Base-by-base conservation (phyloP, 129 eudicot genomes). In the Deinandra increscens region DNA sequence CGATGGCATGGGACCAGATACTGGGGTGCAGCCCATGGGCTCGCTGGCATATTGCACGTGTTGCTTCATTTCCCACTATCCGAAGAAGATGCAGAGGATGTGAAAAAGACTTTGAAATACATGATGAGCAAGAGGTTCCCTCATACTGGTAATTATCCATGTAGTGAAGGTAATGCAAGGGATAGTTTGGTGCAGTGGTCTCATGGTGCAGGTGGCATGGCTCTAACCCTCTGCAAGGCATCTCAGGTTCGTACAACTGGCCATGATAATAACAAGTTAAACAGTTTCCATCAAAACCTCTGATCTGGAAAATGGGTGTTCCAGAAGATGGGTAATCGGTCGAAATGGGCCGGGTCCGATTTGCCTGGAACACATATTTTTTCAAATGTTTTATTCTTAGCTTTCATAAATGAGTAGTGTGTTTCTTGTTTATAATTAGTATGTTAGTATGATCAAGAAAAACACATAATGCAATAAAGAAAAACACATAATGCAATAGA, bases 21-120 rank as follows among this genome's bases (percentile, higher is more conserved):
- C 72, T 91, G 85, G 90, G 97, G 97, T 46, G 97, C 97, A 7
- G 88, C 97, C 10, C 87, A 88, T 55, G 97, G 97, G 6, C 97
- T 91, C 11, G 94, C 97, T 9, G 96, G 97, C 50, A 88, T 91
- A 70, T 56, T 91, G 61, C 96, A 91, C 20, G 94, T 84, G 34
- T 69, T 91, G 75, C 89, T 91, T 78, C 94, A 91, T 58, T 86
- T 88, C 58, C 87, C 84, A 1, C 80, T 91, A 5, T 68, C 82
- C 0, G 72, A 59, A 49, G 89, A 88, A 18, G 93, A 88, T 49
- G 72, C 84, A 2, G 87, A 88, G 50, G 96, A 91, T 66, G 91
- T 91, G 8, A 91, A 86, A 66, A 81, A 74, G 58, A 84, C 91
- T 0, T 60, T 91, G 51, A 82, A 95, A 80, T 91, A 91, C 74